Base-by-base conservation (phyloP, 139 green algal genomes). In the Limnomonas spitsbergensis region DNA sequence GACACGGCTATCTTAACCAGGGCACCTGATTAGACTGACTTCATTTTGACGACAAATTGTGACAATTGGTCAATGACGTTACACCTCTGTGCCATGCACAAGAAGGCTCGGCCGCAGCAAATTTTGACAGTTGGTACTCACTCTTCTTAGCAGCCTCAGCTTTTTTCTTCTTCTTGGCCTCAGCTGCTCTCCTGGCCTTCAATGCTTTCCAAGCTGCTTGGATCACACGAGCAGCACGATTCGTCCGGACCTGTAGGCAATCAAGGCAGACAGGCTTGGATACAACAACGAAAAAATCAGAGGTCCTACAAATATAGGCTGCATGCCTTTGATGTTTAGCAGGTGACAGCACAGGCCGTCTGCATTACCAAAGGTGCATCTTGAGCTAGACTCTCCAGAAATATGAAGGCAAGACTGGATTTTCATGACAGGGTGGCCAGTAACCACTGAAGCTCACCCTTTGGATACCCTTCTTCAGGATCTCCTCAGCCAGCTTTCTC, bases 101-200 rank as follows among this genome's bases (percentile, higher is more conserved):
- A n/a, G n/a, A n/a, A n/a, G n/a, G n/a, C n/a, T n/a, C n/a, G n/a
- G n/a, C n/a, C n/a, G n/a, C n/a, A n/a, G n/a, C n/a, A n/a, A n/a
- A n/a, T n/a, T n/a, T n/a, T n/a, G n/a, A n/a, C n/a, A n/a, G n/a
- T n/a, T n/a, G n/a, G n/a, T n/a, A n/a, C n/a, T n/a, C n/a, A n/a
- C n/a, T 77, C 40, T 77, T 77, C 70, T 66, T 66, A 4, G 38
- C 39, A n/a, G 69, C 69, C 69, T 53, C 78, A 1, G 69, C 69
- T 72, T 84, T 87, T 39, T 84, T 84, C 53, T 79, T 79, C 66
- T 84, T 84, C 32, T 80, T 80, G 38, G 76, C 76, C 4, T 78
- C 78, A 2, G 69, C 66, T 20, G 66, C 72, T 52, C 61, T 78
- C 1, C 47, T 67, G 36, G 81, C 81, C 76, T 87, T 84, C 53